phyloP scores from a whole-genome alignment of 441 rosid genomes.

The Daphne laureola region DNA sequence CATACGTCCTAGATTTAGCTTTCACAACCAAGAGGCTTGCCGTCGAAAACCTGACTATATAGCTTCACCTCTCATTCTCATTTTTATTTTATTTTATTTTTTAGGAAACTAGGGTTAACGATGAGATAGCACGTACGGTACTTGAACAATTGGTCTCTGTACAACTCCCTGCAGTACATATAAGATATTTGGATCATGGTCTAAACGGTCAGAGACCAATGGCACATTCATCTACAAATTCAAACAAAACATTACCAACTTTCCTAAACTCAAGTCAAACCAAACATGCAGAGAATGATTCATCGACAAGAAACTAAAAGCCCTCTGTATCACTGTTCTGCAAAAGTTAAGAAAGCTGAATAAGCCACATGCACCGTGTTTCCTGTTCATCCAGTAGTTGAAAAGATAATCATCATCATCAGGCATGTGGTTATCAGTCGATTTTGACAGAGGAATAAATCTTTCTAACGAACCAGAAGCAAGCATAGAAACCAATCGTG shows the following conservation, averaged over 20 bases:
- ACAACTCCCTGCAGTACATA: too few relatives aligned
- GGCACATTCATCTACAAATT: too few relatives aligned
- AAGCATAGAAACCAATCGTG: conserved; percentile 86
- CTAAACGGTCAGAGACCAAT: too few relatives aligned
- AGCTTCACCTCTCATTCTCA: too few relatives aligned
- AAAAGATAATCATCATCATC: background rate
- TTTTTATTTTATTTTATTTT: too few relatives aligned
- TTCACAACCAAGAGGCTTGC: too few relatives aligned
- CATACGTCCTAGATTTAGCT: too few relatives aligned
- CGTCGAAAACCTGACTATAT: too few relatives aligned
- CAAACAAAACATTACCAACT: background rate
- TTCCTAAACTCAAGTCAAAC: background rate
- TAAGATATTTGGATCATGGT: too few relatives aligned
- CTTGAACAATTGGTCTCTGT: too few relatives aligned
- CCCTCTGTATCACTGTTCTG: conserved; percentile 6
- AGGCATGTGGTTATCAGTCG: conserved; percentile 38
- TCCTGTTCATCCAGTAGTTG: conserved; percentile 6
- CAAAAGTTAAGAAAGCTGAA: conserved; percentile 7
- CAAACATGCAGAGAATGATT: background rate
- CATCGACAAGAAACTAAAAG: conserved; percentile 3
- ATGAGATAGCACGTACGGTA: too few relatives aligned
- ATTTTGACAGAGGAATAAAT: conserved; percentile 91
- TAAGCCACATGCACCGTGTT: background rate
- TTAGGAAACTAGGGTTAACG: too few relatives aligned
- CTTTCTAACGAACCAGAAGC: conserved; percentile 93